Conservation (phyloP, 306 rosid species). For the Mucuna pruriens region DNA sequence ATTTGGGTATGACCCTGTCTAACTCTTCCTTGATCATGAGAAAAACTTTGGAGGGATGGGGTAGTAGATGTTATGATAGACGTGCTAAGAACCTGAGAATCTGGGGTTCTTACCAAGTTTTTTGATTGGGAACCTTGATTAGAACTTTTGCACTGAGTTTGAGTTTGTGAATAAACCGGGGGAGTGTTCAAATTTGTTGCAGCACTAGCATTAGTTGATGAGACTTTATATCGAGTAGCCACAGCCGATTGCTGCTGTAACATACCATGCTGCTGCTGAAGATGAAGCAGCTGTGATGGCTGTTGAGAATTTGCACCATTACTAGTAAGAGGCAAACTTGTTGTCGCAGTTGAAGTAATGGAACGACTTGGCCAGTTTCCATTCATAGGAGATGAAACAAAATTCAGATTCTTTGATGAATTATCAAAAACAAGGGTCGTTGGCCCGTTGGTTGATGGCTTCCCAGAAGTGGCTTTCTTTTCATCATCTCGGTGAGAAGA, state of each 20-base stretch:
- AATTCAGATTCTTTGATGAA: constrained; percentile 56
- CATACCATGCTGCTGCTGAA: constrained; percentile 49
- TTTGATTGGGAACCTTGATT: constrained; percentile 46
- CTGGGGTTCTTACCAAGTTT: constrained; percentile 41
- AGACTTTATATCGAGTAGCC: constrained; percentile 38
- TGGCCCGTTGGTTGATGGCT: constrained; percentile 50
- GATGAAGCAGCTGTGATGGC: constrained; percentile 51
- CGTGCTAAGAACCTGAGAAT: constrained; percentile 36
- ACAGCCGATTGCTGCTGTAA: constrained; percentile 48
- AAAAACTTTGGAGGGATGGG: constrained; percentile 28
- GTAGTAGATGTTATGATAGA: constrained; percentile 30
- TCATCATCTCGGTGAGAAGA: constrained; percentile 44
- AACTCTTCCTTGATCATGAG: constrained; percentile 54
- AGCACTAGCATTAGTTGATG: constrained; percentile 31
- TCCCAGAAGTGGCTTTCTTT: constrained; percentile 47
- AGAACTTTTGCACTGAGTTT: constrained; percentile 42
- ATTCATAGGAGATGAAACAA: constrained; percentile 48
- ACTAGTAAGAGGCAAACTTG: constrained; percentile 39
- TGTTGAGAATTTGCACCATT: constrained; percentile 53
- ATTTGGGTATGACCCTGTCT: constrained; percentile 53
- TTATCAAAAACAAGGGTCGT: constrained; percentile 63
- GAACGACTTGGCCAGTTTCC: constrained; percentile 52
- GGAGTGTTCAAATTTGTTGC: constrained; percentile 36
- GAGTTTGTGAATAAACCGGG: constrained; percentile 45
- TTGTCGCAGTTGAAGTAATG: constrained; percentile 33